A percentile compares a stretch with the other conserved stretches of the same genome.
Evolutionary conservation across 805 yeast species (phyloP).

Genomic region (Myxozyma mucilagina): DNA sequence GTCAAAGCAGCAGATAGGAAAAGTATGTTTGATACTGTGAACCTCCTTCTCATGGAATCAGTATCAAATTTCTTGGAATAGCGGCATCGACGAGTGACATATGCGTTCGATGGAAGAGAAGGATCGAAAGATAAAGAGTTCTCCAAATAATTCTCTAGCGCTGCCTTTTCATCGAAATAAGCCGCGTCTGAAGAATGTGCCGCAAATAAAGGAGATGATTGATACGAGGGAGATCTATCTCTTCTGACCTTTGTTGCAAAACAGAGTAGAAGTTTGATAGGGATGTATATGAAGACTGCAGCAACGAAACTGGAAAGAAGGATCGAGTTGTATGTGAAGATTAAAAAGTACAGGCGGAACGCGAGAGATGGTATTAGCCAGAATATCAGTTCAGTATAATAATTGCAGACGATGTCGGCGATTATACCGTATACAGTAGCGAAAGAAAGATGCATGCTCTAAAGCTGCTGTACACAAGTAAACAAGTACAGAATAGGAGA

Average conservation of each 20-base stretch:
- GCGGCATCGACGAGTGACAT: background rate
- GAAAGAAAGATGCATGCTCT: too few species aligned
- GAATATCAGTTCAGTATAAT: conserved; percentile 1
- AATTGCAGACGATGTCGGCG: background rate
- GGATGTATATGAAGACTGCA: conserved; percentile 17
- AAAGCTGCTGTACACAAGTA: too few species aligned
- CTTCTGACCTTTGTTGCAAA: background rate
- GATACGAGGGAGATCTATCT: background rate
- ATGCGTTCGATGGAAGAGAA: background rate
- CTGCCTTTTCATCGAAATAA: background rate
- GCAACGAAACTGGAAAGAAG: conserved; percentile 16
- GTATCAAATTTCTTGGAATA: background rate
- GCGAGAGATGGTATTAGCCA: conserved; percentile 14
- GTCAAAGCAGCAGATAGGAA: background rate
- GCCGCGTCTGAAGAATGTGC: background rate
- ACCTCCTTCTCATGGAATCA: background rate
- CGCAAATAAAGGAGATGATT: background rate
- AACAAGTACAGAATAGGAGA: too few species aligned
- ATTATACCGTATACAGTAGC: too few species aligned
- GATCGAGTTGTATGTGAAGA: conserved; percentile 24
- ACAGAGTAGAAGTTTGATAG: conserved; percentile 4
- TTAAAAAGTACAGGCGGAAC: conserved; percentile 16
- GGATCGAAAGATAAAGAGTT: background rate
- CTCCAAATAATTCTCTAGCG: background rate
- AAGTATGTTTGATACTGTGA: background rate